Evolutionary conservation across 1,284 basidiomycete genomes (phyloP).

Genomic region (Ustanciosporium gigantosporum): DNA sequence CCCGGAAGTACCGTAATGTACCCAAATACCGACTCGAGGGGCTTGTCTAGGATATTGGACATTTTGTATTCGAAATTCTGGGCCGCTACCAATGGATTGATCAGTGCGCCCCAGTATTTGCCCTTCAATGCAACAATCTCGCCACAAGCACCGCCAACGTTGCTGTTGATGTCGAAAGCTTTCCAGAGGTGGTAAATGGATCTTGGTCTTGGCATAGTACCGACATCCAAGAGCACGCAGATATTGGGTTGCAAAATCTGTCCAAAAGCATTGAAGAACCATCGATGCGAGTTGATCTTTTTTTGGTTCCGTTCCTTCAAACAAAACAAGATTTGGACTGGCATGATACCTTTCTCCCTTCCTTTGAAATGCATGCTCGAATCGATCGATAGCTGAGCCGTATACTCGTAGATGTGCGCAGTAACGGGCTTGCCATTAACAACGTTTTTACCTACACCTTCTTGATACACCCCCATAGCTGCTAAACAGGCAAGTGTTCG

Average conservation of each 20-base stretch:
- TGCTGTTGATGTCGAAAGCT: slow-evolving; percentile 91
- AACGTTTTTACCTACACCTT: slow-evolving; percentile 86
- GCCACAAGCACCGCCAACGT: slow-evolving; percentile 94
- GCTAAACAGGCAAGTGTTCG: slow-evolving; percentile 89
- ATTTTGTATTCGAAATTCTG: slow-evolving; percentile 61
- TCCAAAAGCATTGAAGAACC: slow-evolving; percentile 63
- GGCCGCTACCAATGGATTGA: slow-evolving; percentile 72
- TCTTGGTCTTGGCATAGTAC: slow-evolving; percentile 73
- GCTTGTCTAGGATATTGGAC: slow-evolving; percentile 62
- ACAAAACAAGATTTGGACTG: slow-evolving; percentile 87
- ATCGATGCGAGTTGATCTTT: slow-evolving; percentile 80
- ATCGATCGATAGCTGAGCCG: slow-evolving; percentile 73
- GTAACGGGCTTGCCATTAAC: slow-evolving; percentile 83
- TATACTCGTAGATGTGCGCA: slow-evolving; percentile 84
- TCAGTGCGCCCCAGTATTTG: slow-evolving; percentile 67
- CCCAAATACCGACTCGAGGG: slow-evolving; percentile 75
- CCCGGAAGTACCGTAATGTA: slow-evolving; percentile 91
- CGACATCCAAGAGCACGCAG: slow-evolving; percentile 90
- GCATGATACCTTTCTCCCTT: slow-evolving; percentile 73
- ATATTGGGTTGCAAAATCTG: slow-evolving; percentile 72
- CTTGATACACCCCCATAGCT: slow-evolving; percentile 82
- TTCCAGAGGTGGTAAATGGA: slow-evolving; percentile 94
- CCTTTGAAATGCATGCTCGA: slow-evolving; percentile 81
- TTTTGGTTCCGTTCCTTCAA: slow-evolving; percentile 60
- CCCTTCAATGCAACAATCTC: slow-evolving; percentile 92